Evolutionary conservation across 192 early-diverging fungal species (phyloP).

Genomic region (Umbelopsis isabellina): DNA sequence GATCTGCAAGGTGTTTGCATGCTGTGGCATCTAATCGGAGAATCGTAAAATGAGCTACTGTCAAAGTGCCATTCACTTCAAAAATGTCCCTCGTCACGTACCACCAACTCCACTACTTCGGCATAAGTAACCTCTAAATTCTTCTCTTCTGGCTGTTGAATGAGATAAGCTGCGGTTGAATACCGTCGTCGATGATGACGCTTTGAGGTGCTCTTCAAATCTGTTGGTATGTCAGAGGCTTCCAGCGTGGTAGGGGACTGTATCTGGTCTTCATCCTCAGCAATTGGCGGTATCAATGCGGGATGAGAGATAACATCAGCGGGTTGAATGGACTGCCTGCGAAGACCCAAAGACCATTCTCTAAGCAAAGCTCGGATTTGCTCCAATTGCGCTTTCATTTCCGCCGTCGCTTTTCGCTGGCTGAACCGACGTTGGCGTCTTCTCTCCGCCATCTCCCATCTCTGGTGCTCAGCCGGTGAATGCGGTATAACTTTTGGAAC

Average conservation of each 20-base stretch:
- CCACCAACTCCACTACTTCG: slow-evolving; percentile 65
- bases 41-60: background rate
- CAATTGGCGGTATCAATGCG: slow-evolving; percentile 10
- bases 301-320: slow-evolving; percentile 36
- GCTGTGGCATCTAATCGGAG: slow-evolving; percentile 57
- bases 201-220: background rate
- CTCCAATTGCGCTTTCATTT: slow-evolving; percentile 33
- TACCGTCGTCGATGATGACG: background rate
- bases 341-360: slow-evolving; percentile 44
- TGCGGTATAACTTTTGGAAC: slow-evolving; percentile 58
- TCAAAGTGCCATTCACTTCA: background rate
- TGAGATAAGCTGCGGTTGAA: background rate
- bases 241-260: background rate
- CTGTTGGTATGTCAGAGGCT: background rate
- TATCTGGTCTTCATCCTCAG: slow-evolving; percentile 22
- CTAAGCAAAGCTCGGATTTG: slow-evolving; percentile 47
- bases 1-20: slow-evolving; percentile 67
- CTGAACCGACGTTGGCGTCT: slow-evolving; percentile 48
- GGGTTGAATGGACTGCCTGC: slow-evolving; percentile 24
- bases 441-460: slow-evolving; percentile 62
- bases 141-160: slow-evolving; percentile 26
- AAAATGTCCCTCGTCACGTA: background rate
- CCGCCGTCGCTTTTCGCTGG: slow-evolving; percentile 28
- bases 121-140: slow-evolving; percentile 53
- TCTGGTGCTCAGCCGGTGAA: slow-evolving; percentile 52